Conservation (phyloP, 1,284 basidiomycete species). For the Boletus sp. region DNA sequence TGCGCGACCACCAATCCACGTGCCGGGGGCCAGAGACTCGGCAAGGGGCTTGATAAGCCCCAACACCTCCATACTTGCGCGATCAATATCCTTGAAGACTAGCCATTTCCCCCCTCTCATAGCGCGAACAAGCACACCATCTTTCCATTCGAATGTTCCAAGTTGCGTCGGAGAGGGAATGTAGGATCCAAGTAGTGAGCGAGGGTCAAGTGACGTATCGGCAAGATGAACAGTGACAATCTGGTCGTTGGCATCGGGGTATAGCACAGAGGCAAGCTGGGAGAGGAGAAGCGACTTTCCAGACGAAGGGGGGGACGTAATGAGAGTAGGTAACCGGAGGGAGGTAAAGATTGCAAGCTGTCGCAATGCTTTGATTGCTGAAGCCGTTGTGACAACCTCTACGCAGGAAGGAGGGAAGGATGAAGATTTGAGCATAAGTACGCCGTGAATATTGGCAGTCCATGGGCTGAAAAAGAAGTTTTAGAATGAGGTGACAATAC, state of each 20-base stretch:
- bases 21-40: constrained; percentile 73
- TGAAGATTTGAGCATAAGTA: constrained; percentile 51
- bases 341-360: constrained; percentile 67
- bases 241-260: constrained; percentile 55
- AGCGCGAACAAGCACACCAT: constrained; percentile 90
- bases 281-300: constrained; percentile 87
- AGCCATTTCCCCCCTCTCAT: constrained; percentile 94
- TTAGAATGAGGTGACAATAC: neutral
- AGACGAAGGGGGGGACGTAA: constrained; percentile 87
- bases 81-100: constrained; percentile 92
- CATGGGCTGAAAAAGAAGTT: constrained; percentile 43
- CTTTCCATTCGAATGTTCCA: constrained; percentile 95
- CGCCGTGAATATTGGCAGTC: constrained; percentile 60
- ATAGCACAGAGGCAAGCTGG: constrained; percentile 68
- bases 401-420: constrained; percentile 37
- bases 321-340: constrained; percentile 73
- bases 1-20: constrained; percentile 76
- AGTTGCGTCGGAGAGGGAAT: constrained; percentile 83
- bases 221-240: constrained; percentile 88
- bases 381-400: constrained; percentile 65
- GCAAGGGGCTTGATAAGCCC: constrained; percentile 81
- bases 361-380: constrained; percentile 59
- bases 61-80: constrained; percentile 83
- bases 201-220: constrained; percentile 93
- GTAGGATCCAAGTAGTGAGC: constrained; percentile 92